Evolutionary conservation across 2,329 filamentous ascomycete species (phyloP), one percentile per base, ranked within the genome.

Genomic region (Gyromitra esculenta): DNA sequence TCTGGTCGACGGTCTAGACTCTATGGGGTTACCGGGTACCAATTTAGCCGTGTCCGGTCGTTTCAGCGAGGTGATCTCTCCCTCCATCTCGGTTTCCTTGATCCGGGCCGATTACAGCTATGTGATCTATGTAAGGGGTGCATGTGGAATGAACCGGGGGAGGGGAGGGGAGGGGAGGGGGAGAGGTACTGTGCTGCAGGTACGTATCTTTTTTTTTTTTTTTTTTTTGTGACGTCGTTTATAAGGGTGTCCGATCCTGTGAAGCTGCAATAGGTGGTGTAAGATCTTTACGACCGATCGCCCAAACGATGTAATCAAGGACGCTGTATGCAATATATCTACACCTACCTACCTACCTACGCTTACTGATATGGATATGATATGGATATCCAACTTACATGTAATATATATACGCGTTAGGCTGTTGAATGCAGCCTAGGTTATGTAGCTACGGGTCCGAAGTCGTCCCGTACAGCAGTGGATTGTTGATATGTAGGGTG

Each of bases 101-200:
- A 45, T 8, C 59, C 35, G 37, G 35, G 3, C 37, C 59, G 45
- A 45, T 54, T 31, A 31, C 25, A 31, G 25, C 25, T 65, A 41
- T 21, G 63, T 54, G 63, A 65, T n/a, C 15, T 39, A 35, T 21
- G 63, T 52, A 64, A 72, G 69, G 60, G 69, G 68, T 64, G 64
- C 68, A 71, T 66, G 13, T 52, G 35, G 37, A 45, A 45, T 68
- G 15, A 3, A 35, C 21, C 6, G n/a, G 65, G 64, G 63, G 39
- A 9, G 50, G 18, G 18, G 18, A 21, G 18, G 37, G 52, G 25
- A n/a, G 31, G n/a, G 52, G 65, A 21, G 31, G 9, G 2, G 3
- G 15, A 7, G 48, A 18, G 7, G 8, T 31, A 31, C 52, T 56
- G 52, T 31, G 9, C 63, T 66, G 63, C 63, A 66, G 63, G 63